These are phyloP conservation scores for Colletotrichum liriopes DNA, from an alignment of 2,329 filamentous ascomycete species.

Conservation along the genomic window DNA sequence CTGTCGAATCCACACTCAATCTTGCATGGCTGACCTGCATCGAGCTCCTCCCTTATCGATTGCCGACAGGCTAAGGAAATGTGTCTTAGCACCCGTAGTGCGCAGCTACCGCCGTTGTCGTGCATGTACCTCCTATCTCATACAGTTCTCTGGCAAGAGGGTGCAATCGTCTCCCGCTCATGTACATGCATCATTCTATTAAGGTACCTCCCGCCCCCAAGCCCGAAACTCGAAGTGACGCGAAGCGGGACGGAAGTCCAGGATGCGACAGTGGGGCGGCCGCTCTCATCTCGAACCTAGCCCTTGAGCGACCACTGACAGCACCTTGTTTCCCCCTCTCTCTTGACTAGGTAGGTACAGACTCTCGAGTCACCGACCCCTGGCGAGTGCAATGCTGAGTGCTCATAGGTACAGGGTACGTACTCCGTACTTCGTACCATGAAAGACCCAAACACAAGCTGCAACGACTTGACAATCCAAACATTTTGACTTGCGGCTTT, in stretches of 20 bases:
- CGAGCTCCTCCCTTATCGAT: slow-evolving; percentile 37
- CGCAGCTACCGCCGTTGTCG: slow-evolving; percentile 1
- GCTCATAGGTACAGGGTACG: not conserved
- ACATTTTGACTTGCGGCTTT: slow-evolving; percentile 17
- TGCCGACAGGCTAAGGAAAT: slow-evolving; percentile 13
- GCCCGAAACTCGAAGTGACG: slow-evolving; percentile 42
- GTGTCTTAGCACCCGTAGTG: slow-evolving; percentile 12
- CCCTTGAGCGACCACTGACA: slow-evolving; percentile 23
- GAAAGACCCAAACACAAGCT: slow-evolving; percentile 12
- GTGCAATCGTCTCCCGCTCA: not conserved
- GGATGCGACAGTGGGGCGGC: slow-evolving; percentile 38
- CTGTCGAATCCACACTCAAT: slow-evolving; percentile 31
- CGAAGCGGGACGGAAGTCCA: slow-evolving; percentile 39
- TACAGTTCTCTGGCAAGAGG: not conserved
- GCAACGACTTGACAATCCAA: not conserved
- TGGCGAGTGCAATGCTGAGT: not conserved
- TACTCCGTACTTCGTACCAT: not conserved
- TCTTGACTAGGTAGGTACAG: not conserved
- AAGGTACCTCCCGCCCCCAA: slow-evolving; percentile 34
- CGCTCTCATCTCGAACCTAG: not conserved
- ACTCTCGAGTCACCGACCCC: slow-evolving; percentile 18
- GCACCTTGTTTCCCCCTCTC: slow-evolving; percentile 14
- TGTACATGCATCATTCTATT: slow-evolving; percentile 16
- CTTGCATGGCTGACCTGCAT: slow-evolving; percentile 36
- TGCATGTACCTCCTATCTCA: not conserved